phyloP scores from a whole-genome alignment of 331 rosid species.

The Pyrus hybrid region DNA sequence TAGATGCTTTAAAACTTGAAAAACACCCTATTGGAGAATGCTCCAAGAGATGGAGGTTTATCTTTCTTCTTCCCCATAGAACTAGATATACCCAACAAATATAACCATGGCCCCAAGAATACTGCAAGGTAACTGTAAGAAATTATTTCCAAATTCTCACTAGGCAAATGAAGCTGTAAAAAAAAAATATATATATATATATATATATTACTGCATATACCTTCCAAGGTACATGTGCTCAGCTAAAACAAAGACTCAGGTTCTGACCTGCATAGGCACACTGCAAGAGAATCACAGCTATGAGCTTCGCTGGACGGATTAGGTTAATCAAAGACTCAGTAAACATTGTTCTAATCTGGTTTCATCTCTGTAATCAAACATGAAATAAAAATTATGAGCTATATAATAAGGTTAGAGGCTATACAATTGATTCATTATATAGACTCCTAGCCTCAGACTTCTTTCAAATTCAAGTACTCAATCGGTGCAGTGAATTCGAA shows the following conservation, averaged over 20 bases:
- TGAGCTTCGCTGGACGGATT: constrained; percentile 7
- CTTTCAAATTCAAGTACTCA: neutral
- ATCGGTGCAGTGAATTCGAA: neutral
- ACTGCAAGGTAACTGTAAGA: neutral
- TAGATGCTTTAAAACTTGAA: too few relatives aligned
- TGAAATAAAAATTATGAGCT: neutral
- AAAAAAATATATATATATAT: too few relatives aligned
- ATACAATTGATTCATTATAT: neutral
- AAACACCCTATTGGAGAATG: too few relatives aligned
- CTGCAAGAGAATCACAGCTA: constrained; percentile 14
- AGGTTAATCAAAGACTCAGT: neutral
- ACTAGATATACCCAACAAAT: too few relatives aligned
- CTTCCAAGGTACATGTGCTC: constrained; percentile 23
- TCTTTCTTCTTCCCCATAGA: constrained; percentile 31
- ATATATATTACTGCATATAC: neutral
- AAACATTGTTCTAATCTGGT: neutral
- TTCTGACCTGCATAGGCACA: constrained; percentile 16
- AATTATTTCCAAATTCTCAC: too few relatives aligned
- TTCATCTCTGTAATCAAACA: neutral
- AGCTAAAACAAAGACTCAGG: constrained; percentile 9
- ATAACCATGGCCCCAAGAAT: constrained; percentile 13
- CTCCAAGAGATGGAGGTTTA: neutral
- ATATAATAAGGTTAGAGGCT: neutral
- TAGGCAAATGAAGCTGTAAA: too few relatives aligned
- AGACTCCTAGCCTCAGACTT: neutral